Evolutionary conservation across 2,329 filamentous ascomycete species (phyloP), one percentile per base, ranked within the genome.

Genomic region (Verticillium albo-atrum): DNA sequence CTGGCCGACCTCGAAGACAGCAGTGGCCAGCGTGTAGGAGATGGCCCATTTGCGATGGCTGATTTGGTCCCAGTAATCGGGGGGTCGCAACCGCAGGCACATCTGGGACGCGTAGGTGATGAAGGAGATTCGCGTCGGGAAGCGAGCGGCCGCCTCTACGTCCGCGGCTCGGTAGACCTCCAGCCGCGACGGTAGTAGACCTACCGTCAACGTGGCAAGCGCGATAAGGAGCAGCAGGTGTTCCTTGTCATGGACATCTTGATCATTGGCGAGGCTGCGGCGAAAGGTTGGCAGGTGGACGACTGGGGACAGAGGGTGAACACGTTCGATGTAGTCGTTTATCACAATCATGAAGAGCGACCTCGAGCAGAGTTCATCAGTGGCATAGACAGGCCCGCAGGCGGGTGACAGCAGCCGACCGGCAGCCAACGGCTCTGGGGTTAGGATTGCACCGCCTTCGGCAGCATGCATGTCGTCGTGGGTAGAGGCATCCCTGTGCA

Each of bases 1-100:
- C 47, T 73, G 70, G 1, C 73, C 72, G 0, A 71, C 70, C 37
- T 75, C 72, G 54, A 74, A 68, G 20, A 70, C 70, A 0, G 70
- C 68, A 4, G 72, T 67, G 14, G 65, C 69, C 3, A 74, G 61
- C 1, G 72, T 59, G 55, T 74, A 75, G 1, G 68, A 70, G 1
- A 68, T 65, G 5, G 72, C 68, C 67, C 72, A 74, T 52, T 75
- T 74, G n/a, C 68, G 64, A 35, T 71, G 69, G 60, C 66, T 73
- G 5, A 71, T 63, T 2, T 66, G 61, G 47, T 71, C 68, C 64
- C 68, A 70, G 35, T 70, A 70, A 25, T 55, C 61, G 6, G 59
- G 53, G 1, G 61, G 61, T 14, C 68, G 63, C 7, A 65, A 60
- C 1, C 66, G 65, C 15, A 64, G 60, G 50, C 68, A 68, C 30